Evolutionary conservation across 768 basidiomycete species (phyloP).

Genomic region (Austroboletus festivus): DNA sequence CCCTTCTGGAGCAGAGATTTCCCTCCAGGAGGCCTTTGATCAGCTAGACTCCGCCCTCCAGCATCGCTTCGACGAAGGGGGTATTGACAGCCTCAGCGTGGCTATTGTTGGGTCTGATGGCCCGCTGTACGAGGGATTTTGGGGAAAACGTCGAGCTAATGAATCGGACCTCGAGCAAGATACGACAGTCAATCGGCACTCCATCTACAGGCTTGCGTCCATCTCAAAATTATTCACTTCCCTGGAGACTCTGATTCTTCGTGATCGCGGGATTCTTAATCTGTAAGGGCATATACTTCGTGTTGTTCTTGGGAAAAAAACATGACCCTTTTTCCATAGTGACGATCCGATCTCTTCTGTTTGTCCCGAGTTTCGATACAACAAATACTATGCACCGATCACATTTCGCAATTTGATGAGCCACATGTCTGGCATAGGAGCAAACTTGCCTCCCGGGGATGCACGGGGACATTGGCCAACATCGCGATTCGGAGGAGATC

Average conservation of each 20-base stretch:
- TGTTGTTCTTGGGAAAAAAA: too few relatives aligned
- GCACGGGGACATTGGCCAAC: slow-evolving; percentile 41
- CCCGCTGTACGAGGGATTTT: slow-evolving; percentile 43
- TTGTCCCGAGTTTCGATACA: slow-evolving; percentile 20
- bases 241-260: slow-evolving; percentile 46
- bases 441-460: slow-evolving; percentile 36
- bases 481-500: slow-evolving; percentile 23
- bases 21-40: slow-evolving; percentile 6
- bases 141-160: slow-evolving; percentile 44
- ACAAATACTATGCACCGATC: slow-evolving; percentile 28
- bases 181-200: slow-evolving; percentile 35
- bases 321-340: slow-evolving; percentile 27
- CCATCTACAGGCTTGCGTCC: slow-evolving; percentile 51
- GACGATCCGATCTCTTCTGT: slow-evolving; percentile 45
- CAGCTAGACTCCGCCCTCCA: slow-evolving; percentile 9
- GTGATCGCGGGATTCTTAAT: slow-evolving; percentile 41
- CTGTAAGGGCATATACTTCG: slow-evolving; percentile 28
- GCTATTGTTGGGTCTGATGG: slow-evolving; percentile 47
- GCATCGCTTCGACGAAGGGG: slow-evolving; percentile 24
- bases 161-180: slow-evolving; percentile 36
- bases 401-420: slow-evolving; percentile 42
- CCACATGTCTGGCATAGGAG: slow-evolving; percentile 35
- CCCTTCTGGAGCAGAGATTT: slow-evolving; percentile 13
- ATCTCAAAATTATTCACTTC: slow-evolving; percentile 51
- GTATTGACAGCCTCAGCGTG: slow-evolving; percentile 49